phyloP scores from a whole-genome alignment of 1,284 basidiomycete genomes.

The Afroboletus lepidellus region DNA sequence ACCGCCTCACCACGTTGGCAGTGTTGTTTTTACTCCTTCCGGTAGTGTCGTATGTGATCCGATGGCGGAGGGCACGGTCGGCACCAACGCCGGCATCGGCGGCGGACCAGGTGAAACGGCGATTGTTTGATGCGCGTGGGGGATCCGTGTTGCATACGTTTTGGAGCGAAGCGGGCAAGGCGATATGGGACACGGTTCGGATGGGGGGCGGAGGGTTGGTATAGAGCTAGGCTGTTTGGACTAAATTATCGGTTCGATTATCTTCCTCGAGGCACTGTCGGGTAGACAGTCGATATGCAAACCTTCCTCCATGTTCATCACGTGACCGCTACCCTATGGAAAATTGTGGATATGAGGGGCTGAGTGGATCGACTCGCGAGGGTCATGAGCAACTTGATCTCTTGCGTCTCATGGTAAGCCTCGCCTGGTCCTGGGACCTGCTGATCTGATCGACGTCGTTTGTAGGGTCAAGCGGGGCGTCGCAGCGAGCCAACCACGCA shows the following conservation, averaged over 20 bases:
- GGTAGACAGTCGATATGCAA: not conserved
- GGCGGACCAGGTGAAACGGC: conserved; percentile 57
- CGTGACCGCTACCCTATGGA: conserved; percentile 12
- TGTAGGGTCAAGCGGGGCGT: conserved; percentile 84
- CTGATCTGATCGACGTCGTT: not conserved
- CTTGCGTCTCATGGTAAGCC: conserved; percentile 49
- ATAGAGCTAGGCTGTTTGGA: conserved; percentile 24
- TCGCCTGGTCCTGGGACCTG: not conserved
- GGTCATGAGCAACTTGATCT: conserved; percentile 71
- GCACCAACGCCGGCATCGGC: conserved; percentile 34
- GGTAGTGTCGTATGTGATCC: conserved; percentile 55
- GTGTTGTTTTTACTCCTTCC: conserved; percentile 62
- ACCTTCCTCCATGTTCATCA: conserved; percentile 6
- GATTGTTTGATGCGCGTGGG: conserved; percentile 43
- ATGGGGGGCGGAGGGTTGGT: conserved; percentile 78
- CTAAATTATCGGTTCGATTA: conserved; percentile 15
- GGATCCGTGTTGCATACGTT: conserved; percentile 41
- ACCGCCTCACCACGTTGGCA: conserved; percentile 48
- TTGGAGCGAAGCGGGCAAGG: conserved; percentile 57
- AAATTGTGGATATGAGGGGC: conserved; percentile 10
- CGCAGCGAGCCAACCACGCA: conserved; percentile 74
- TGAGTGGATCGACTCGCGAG: not conserved
- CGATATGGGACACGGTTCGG: conserved; percentile 62
- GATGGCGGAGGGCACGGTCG: conserved; percentile 40
- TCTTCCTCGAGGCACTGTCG: not conserved